phyloP scores from a whole-genome alignment of 2,329 filamentous ascomycete species.

The Diaporthe citri region DNA sequence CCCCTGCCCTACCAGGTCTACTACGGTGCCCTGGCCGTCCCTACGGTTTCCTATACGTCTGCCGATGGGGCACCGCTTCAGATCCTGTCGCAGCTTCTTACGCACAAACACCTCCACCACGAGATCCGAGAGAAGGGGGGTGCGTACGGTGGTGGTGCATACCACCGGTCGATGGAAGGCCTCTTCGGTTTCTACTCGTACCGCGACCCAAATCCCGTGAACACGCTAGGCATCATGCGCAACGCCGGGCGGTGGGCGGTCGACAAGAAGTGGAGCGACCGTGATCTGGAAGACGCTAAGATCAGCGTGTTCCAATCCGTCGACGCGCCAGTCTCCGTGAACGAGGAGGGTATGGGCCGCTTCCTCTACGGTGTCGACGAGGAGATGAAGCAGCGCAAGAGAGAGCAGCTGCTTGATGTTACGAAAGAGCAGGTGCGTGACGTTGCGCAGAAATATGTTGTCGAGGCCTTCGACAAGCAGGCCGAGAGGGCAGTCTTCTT shows the following conservation, averaged over 20 bases:
- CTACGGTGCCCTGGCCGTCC: conserved; percentile 86
- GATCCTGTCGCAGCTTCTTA: conserved; percentile 90
- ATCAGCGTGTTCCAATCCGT: conserved; percentile 92
- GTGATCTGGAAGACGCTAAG: conserved; percentile 95
- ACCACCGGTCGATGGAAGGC: conserved; percentile 82
- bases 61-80: conserved; percentile 83
- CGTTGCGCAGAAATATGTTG: conserved; percentile 85
- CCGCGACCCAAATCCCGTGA: conserved; percentile 90
- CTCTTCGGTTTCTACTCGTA: conserved; percentile 97
- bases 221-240: conserved; percentile 87
- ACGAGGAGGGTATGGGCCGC: conserved; percentile 85
- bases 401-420: conserved; percentile 89
- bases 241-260: conserved; percentile 86
- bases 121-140: conserved; percentile 98
- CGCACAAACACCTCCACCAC: conserved; percentile 95
- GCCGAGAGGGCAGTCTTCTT: conserved; percentile 79
- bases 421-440: conserved; percentile 82
- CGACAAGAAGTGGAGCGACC: conserved; percentile 83
- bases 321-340: conserved; percentile 90
- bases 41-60: conserved; percentile 86
- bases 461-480: conserved; percentile 72
- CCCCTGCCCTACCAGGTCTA: conserved; percentile 97
- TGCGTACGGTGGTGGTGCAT: conserved; percentile 93
- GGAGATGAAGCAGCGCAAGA: conserved; percentile 87
- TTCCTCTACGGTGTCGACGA: conserved; percentile 89